These are phyloP conservation scores for Cunninghamia lanceolata DNA, from an alignment of 75 land plant genomes.

Conservation along the genomic window DNA sequence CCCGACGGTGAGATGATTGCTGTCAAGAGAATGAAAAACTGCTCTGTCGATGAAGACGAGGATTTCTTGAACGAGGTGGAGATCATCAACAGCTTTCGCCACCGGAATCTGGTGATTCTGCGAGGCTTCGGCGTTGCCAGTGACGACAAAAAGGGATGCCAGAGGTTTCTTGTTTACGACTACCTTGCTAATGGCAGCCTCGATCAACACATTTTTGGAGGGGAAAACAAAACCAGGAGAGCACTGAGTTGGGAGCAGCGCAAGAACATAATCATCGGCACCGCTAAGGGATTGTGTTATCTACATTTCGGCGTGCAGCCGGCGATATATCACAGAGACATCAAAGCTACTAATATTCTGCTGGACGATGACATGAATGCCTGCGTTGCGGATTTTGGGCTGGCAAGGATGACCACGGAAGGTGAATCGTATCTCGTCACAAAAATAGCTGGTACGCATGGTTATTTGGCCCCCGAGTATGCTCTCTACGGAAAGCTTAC, in stretches of 20 bases:
- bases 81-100: conserved; percentile 70
- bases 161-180: conserved; percentile 73
- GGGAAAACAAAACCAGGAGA: conserved; percentile 24
- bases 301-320: conserved; percentile 64
- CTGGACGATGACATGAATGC: conserved; percentile 69
- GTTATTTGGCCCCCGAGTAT: conserved; percentile 18
- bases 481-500: neutral
- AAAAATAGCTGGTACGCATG: conserved; percentile 8
- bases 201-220: conserved; percentile 58
- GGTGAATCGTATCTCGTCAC: conserved; percentile 38
- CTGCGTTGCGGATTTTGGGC: conserved; percentile 70
- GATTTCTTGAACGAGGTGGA: conserved; percentile 77
- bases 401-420: conserved; percentile 40
- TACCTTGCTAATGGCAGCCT: conserved; percentile 66
- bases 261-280: conserved; percentile 58
- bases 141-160: conserved; percentile 45
- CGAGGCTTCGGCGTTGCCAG: conserved; percentile 56
- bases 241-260: conserved; percentile 59
- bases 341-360: conserved; percentile 70
- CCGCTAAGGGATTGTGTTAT: conserved; percentile 70
- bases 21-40: conserved; percentile 67
- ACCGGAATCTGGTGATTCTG: conserved; percentile 69
- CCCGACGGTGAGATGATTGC: conserved; percentile 73
- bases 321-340: conserved; percentile 64
- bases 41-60: conserved; percentile 49